Conservation (phyloP, 176 grass and related monocot species). For the Echinochloa phyllopogon region DNA sequence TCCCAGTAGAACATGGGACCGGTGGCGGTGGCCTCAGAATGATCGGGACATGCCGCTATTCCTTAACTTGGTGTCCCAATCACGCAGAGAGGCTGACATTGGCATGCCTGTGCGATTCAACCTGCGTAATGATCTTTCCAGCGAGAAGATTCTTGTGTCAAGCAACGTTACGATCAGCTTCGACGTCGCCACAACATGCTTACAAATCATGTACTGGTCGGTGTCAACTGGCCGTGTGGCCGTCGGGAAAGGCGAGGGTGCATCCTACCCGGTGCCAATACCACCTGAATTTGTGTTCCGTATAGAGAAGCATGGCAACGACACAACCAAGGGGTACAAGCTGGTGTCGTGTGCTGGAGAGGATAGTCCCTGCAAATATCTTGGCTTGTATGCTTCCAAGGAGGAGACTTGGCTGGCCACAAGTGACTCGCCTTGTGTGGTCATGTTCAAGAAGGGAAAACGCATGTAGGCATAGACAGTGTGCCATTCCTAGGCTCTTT, state of each 20-base stretch:
- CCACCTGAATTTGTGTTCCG: background rate
- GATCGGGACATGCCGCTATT: background rate
- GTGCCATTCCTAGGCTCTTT: background rate
- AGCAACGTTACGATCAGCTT: background rate
- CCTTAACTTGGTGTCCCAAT: background rate
- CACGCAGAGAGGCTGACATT: background rate
- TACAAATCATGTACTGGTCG: background rate
- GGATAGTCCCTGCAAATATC: background rate
- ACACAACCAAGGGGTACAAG: background rate
- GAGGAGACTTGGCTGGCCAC: background rate
- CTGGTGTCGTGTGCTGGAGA: background rate
- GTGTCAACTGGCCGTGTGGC: background rate
- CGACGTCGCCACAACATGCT: background rate
- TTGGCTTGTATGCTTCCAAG: background rate
- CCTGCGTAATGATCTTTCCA: background rate
- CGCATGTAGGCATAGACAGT: background rate
- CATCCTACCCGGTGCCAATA: background rate
- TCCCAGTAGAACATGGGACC: background rate
- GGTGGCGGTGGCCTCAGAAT: background rate
- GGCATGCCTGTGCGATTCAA: background rate
- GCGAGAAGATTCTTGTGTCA: background rate
- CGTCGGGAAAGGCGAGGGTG: background rate
- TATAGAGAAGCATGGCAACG: background rate
- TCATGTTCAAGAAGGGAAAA: background rate
- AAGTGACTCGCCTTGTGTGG: background rate